Evolutionary conservation across 768 basidiomycete species (phyloP).

Genomic region (Austroboletus festivus): DNA sequence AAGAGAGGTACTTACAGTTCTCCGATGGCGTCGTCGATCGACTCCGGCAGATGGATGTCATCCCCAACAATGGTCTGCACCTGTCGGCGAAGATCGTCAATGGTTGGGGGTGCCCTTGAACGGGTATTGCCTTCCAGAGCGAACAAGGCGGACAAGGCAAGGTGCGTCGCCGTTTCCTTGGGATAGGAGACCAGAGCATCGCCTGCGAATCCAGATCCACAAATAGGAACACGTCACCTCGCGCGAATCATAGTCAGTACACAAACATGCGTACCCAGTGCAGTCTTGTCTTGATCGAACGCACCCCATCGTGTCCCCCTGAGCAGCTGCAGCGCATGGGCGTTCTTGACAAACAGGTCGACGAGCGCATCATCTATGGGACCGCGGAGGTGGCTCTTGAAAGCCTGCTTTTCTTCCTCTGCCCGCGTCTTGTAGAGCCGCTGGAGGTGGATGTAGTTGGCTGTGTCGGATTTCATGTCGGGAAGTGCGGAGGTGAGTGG

Average conservation of each 20-base stretch:
- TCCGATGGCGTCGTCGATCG: slow-evolving; percentile 58
- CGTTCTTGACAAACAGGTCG: slow-evolving; percentile 77
- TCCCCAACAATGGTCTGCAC: slow-evolving; percentile 50
- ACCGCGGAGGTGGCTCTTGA: slow-evolving; percentile 48
- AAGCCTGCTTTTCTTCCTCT: slow-evolving; percentile 57
- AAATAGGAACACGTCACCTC: no score
- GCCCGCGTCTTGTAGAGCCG: slow-evolving; percentile 79
- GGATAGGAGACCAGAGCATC: slow-evolving; percentile 40
- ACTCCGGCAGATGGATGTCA: slow-evolving; percentile 49
- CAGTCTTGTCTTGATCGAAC: slow-evolving; percentile 46
- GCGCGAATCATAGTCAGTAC: not conserved
- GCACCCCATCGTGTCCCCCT: slow-evolving; percentile 61
- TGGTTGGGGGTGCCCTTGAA: slow-evolving; percentile 37
- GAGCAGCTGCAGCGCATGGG: slow-evolving; percentile 67
- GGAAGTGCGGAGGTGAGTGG: slow-evolving; percentile 87
- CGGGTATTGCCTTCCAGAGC: slow-evolving; percentile 26
- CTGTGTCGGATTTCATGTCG: slow-evolving; percentile 93
- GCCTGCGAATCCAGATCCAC: slow-evolving; percentile 36
- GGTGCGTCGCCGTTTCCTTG: slow-evolving; percentile 64
- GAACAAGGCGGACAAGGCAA: slow-evolving; percentile 66
- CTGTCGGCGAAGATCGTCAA: slow-evolving; percentile 51
- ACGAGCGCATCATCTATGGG: slow-evolving; percentile 51
- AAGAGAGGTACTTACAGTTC: slow-evolving; percentile 90
- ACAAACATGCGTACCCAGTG: slow-evolving; percentile 42
- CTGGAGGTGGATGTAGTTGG: slow-evolving; percentile 80